Percentiles rank a stretch among this genome's conserved stretches.
Conservation (phyloP, 2,329 filamentous ascomycete genomes). For the Stachybotrys echinatus region DNA sequence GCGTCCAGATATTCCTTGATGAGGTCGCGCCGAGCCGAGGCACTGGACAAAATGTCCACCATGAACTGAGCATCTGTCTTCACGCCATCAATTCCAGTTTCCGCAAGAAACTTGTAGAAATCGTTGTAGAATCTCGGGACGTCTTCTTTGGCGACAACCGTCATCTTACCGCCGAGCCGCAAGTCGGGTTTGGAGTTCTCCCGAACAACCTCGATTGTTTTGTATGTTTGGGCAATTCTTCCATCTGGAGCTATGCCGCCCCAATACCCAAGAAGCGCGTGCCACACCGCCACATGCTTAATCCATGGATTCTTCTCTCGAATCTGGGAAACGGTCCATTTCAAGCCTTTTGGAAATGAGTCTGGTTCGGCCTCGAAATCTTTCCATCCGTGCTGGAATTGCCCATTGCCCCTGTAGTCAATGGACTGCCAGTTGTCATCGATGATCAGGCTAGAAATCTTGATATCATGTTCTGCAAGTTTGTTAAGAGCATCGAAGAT, state of each 20-base stretch:
- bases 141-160: constrained; percentile 69
- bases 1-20: constrained; percentile 76
- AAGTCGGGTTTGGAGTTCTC: constrained; percentile 31
- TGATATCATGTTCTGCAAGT: constrained; percentile 66
- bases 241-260: constrained; percentile 76
- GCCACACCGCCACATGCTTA: constrained; percentile 87
- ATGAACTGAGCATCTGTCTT: constrained; percentile 94
- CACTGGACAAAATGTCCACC: constrained; percentile 67
- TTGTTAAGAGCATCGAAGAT: constrained; percentile 69
- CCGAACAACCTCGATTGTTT: constrained; percentile 58
- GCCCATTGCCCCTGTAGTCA: constrained; percentile 41
- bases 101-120: constrained; percentile 78
- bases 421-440: constrained; percentile 96
- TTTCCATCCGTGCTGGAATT: constrained; percentile 63
- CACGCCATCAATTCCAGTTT: constrained; percentile 74
- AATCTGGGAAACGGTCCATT: constrained; percentile 63
- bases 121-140: constrained; percentile 77
- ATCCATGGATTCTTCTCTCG: constrained; percentile 66
- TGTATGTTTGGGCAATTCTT: constrained; percentile 71
- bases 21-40: constrained; percentile 65
- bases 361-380: constrained; percentile 80
- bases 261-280: constrained; percentile 87
- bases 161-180: constrained; percentile 59
- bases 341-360: constrained; percentile 76
- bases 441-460: constrained; percentile 82